Evolutionary conservation across 73 alveolate genomes (phyloP).

Genomic region (Paramecium sonneborni): DNA sequence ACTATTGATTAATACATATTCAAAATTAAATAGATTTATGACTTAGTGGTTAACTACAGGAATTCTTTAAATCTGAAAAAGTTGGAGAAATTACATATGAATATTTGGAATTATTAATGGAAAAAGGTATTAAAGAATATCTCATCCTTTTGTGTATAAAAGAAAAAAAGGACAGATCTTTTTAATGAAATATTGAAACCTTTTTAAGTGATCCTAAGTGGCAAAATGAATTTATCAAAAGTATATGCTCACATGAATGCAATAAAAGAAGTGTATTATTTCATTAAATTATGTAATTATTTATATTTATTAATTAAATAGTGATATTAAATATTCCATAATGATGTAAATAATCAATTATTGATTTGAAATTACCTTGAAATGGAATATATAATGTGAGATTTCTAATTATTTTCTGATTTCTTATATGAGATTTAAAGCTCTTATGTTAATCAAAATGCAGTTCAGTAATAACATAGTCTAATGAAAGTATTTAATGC

Average conservation of each 20-base stretch:
- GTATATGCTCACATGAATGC: neutral
- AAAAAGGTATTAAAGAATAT: neutral
- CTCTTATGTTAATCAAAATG: slow-evolving; percentile 43
- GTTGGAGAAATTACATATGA: neutral
- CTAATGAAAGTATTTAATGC: neutral
- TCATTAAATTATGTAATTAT: neutral
- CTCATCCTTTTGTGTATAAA: neutral
- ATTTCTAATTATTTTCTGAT: neutral
- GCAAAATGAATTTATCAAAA: neutral
- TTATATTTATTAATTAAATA: neutral
- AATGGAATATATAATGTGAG: slow-evolving; percentile 14
- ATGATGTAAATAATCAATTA: neutral
- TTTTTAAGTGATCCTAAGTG: neutral
- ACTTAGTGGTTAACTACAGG: slow-evolving; percentile 5
- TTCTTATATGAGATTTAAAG: slow-evolving; percentile 44
- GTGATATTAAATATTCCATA: neutral
- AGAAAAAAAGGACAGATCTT: neutral
- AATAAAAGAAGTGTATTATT: slow-evolving; percentile 25
- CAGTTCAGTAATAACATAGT: neutral
- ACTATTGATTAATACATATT: neutral
- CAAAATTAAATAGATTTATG: neutral
- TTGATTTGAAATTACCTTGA: slow-evolving; percentile 11
- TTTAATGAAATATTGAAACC: neutral
- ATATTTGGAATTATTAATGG: slow-evolving; percentile 19
- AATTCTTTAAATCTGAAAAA: neutral